These are phyloP conservation scores for Brassica balearica DNA, from an alignment of 441 rosid genomes.

Conservation along the genomic window DNA sequence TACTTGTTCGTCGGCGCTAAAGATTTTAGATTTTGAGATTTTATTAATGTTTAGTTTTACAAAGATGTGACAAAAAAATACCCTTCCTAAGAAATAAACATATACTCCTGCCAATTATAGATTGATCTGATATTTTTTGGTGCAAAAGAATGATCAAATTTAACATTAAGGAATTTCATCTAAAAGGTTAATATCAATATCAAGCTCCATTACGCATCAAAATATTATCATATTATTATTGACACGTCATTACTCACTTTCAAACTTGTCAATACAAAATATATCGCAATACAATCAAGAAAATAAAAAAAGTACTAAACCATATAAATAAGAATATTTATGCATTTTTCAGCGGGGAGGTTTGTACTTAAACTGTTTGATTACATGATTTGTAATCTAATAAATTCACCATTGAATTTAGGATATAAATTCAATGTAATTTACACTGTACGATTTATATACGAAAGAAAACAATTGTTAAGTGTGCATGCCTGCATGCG, in stretches of 20 bases:
- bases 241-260: not conserved
- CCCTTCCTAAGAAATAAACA: not conserved
- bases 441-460: not conserved
- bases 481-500: not conserved
- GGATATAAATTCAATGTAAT: not conserved
- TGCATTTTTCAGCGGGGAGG: not conserved
- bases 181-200: not conserved
- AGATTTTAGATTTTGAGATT: not conserved
- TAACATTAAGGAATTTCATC: not conserved
- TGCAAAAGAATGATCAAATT: not conserved
- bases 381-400: not conserved
- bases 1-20: slow-evolving; percentile 2
- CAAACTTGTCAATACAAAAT: not conserved
- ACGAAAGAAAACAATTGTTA: not conserved
- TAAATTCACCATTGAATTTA: not conserved
- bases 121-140: not conserved
- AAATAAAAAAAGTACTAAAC: not conserved
- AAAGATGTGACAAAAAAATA: not conserved
- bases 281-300: not conserved
- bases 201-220: not conserved
- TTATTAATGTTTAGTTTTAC: not conserved
- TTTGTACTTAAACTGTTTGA: not conserved
- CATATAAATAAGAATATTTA: not conserved
- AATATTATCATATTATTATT: not conserved
- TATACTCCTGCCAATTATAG: not conserved